phyloP scores from a whole-genome alignment of 352 stramenopile genomes.

The Phytophthora ohioensis region DNA sequence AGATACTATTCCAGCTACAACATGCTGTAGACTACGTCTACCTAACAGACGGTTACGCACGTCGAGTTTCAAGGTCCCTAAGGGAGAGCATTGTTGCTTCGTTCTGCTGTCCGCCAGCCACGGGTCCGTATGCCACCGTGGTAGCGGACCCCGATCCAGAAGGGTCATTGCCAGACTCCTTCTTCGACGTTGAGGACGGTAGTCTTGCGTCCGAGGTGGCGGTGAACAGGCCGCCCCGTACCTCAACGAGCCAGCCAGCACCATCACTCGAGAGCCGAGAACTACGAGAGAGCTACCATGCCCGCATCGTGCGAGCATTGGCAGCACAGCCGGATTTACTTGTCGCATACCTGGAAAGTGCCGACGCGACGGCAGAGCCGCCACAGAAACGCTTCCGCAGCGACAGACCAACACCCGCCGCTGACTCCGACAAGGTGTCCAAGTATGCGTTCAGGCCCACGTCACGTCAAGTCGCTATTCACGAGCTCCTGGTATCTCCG shows the following conservation, averaged over 20 bases:
- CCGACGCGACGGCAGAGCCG: background rate
- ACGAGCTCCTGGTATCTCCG: conserved; percentile 5
- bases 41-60: background rate
- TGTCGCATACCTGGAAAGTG: background rate
- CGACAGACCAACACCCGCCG: background rate
- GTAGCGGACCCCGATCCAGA: background rate
- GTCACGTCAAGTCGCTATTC: background rate
- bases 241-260: background rate
- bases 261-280: background rate
- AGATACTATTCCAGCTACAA: background rate
- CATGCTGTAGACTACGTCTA: background rate
- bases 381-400: background rate
- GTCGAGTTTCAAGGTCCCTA: background rate
- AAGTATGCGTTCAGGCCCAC: conserved; percentile 14
- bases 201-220: background rate
- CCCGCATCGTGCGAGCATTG: background rate
- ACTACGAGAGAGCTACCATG: background rate
- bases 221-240: background rate
- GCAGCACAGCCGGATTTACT: background rate
- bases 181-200: background rate
- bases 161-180: background rate
- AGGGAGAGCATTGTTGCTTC: background rate
- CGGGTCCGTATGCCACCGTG: background rate
- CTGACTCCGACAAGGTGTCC: background rate
- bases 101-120: background rate